phyloP scores from a whole-genome alignment of 2,329 filamentous ascomycete genomes.

The Penicillium polonicum region DNA sequence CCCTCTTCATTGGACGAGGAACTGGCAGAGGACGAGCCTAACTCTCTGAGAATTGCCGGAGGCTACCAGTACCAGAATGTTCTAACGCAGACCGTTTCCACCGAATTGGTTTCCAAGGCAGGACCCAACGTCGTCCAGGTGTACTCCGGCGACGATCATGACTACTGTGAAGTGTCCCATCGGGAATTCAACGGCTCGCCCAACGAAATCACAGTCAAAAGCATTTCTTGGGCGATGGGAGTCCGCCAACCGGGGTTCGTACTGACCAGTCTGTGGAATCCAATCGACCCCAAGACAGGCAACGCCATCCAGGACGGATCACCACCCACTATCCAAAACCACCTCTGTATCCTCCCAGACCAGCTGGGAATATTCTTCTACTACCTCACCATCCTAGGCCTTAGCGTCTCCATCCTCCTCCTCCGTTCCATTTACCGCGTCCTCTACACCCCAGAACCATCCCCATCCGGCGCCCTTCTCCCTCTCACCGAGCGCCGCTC shows the following conservation, averaged over 20 bases:
- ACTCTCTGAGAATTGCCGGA: constrained; percentile 71
- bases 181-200: constrained; percentile 61
- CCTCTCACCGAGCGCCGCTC: constrained; percentile 32
- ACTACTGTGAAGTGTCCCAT: constrained; percentile 91
- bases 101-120: constrained; percentile 70
- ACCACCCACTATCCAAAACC: constrained; percentile 71
- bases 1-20: constrained; percentile 63
- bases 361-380: constrained; percentile 80
- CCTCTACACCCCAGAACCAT: constrained; percentile 22
- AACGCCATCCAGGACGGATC: constrained; percentile 26
- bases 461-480: constrained; percentile 25
- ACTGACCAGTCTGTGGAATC: constrained; percentile 89
- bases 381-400: constrained; percentile 64
- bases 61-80: constrained; percentile 99
- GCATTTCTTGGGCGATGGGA: constrained; percentile 94
- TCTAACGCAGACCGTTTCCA: constrained; percentile 72
- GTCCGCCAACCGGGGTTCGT: constrained; percentile 83
- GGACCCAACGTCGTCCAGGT: constrained; percentile 75
- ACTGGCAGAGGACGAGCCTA: constrained; percentile 63
- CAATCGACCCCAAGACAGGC: constrained; percentile 60
- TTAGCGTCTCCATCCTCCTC: constrained; percentile 52
- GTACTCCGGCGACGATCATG: constrained; percentile 96
- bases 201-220: constrained; percentile 91
- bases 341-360: constrained; percentile 86
- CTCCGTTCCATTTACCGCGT: constrained; percentile 42